Base-by-base conservation (phyloP, 2,329 filamentous ascomycete genomes). In the Aureobasidium sp. region DNA sequence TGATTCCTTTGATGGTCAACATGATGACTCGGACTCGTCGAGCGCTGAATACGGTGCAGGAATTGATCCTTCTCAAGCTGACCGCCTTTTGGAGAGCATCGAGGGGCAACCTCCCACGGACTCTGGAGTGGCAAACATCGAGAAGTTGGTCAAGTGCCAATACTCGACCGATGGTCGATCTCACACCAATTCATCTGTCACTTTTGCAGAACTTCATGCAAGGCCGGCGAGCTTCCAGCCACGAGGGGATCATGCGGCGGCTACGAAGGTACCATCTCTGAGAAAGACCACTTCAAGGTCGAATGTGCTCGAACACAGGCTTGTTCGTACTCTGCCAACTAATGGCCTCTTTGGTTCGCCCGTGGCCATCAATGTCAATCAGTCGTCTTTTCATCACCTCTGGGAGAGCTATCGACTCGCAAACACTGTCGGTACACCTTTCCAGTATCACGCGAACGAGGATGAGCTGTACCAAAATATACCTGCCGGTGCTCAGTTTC, bases 351-450 rank as follows among this genome's bases (percentile, higher is more conserved):
- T 41, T 11, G 42, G 39, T 17, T 49, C 27, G 6, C 20, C 31
- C 2, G 41, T 48, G 22, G 14, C 42, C 48, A 17, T 11, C 15
- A 22, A 17, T 29, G 20, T 48, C 20, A 48, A 42, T 2, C 8
- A 47, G 9, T 29, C 42, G 2, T 48, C 49, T 8, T 55, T 57
- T n/a, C 31, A 36, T 49, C 37, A 44, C 11, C 55, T 57, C 12
- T 63, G 55, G 62, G 56, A 63, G 14, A 60, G 37, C 25, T 53
- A 60, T 27, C 36, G 62, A 29, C 29, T 57, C 15, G 53, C 61
- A 3, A 15, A 31, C n/a, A 34, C 55, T 37, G 8, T 22, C 14
- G 31, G 20, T 5, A n/a, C 2, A 5, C 41, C 41, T 9, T 58
- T 58, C 5, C 3, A 39, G 2, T 58, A 58, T 22, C 39, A 48